A percentile compares a stretch with the other conserved stretches of the same genome.
Evolutionary conservation across 23 red algal genomes (phyloP).

Genomic region (Agarophyton chilense): DNA sequence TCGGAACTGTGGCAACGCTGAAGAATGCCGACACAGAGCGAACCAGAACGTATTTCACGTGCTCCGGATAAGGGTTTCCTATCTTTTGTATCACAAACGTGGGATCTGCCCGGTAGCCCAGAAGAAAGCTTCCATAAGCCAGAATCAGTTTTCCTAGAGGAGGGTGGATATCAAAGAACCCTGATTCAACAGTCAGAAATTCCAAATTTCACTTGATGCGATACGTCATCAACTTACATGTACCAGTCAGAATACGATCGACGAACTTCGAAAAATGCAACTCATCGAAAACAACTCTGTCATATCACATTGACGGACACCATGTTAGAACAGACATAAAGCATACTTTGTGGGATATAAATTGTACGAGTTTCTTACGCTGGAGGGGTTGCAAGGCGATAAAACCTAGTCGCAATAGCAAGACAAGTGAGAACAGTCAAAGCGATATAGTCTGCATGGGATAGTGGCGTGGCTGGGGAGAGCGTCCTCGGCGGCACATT

Average conservation of each 20-base stretch:
- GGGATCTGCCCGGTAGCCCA: conserved; percentile 67
- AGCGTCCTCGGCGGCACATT: not conserved
- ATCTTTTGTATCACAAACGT: conserved; percentile 82
- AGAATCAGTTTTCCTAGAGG: conserved; percentile 95
- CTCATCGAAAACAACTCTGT: conserved; percentile 75
- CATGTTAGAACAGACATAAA: not conserved
- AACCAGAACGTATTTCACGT: conserved; percentile 68
- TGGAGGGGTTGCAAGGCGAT: conserved; percentile 62
- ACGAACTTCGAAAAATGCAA: conserved; percentile 72
- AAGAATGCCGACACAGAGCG: conserved; percentile 84
- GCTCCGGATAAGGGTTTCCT: conserved; percentile 66
- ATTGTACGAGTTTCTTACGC: conserved; percentile 13
- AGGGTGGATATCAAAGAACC: conserved; percentile 99
- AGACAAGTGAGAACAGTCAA: conserved; percentile 15
- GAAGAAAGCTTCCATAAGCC: conserved; percentile 53
- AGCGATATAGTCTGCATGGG: not conserved
- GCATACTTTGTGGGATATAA: not conserved
- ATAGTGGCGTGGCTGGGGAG: not conserved
- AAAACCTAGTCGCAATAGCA: conserved; percentile 67
- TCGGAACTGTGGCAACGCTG: conserved; percentile 68
- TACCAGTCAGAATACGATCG: conserved; percentile 68
- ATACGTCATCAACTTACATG: conserved; percentile 51
- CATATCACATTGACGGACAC: not conserved
- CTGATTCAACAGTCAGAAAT: conserved; percentile 31
- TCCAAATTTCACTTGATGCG: not conserved